Evolutionary conservation across 768 basidiomycete species (phyloP).

Genomic region (Tephrocybe rancida): DNA sequence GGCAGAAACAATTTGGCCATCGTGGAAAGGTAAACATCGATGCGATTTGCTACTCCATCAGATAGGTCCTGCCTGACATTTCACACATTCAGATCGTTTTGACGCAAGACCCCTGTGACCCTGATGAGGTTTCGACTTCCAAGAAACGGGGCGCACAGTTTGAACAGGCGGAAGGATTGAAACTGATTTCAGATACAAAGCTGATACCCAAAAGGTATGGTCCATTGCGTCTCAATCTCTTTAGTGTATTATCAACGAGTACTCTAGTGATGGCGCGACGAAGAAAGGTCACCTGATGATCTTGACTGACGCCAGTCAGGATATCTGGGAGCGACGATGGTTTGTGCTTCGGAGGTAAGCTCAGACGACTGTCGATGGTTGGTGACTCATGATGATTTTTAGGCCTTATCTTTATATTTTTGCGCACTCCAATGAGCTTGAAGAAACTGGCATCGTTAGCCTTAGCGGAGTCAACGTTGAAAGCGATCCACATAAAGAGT

Average conservation of each 20-base stretch:
- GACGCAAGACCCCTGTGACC: conserved; percentile 67
- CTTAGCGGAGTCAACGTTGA: conserved; percentile 85
- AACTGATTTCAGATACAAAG: conserved; percentile 73
- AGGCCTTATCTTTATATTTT: conserved; percentile 94
- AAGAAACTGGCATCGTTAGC: conserved; percentile 83
- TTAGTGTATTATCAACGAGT: background rate
- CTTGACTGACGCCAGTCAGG: conserved; percentile 76
- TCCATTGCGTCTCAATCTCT: conserved; percentile 4
- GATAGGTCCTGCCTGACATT: conserved; percentile 15
- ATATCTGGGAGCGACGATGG: conserved; percentile 83
- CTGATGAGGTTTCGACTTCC: conserved; percentile 43
- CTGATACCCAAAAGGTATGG: conserved; percentile 70
- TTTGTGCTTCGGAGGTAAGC: conserved; percentile 83
- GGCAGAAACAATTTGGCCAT: conserved; percentile 84
- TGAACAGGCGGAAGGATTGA: conserved; percentile 53
- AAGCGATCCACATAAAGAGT: conserved; percentile 84
- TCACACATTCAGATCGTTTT: conserved; percentile 65
- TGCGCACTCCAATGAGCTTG: conserved; percentile 78
- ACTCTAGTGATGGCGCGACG: conserved; percentile 70
- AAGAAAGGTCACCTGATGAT: conserved; percentile 86
- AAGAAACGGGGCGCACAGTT: conserved; percentile 33
- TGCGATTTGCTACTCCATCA: background rate
- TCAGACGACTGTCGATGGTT: background rate
- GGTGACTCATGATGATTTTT: background rate
- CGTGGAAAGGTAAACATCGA: conserved; percentile 60